These are phyloP conservation scores for Saccharomycopsis vini DNA, from an alignment of 805 yeast genomes.

Conservation along the genomic window DNA sequence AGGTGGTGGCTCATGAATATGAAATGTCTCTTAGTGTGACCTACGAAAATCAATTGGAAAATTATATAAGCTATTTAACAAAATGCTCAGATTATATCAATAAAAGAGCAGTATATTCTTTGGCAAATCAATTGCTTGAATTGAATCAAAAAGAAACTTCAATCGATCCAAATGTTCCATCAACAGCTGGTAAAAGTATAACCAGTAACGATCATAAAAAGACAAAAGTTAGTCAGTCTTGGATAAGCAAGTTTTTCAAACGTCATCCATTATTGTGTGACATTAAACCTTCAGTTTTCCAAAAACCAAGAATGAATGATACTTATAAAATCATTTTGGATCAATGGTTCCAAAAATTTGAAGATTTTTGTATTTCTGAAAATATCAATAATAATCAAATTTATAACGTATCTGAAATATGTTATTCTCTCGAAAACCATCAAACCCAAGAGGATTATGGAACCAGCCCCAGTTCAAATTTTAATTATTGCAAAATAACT, in stretches of 20 bases:
- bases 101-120: conserved; percentile 11
- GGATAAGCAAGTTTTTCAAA: conserved; percentile 17
- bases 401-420: conserved; percentile 8
- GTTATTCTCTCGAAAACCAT: conserved; percentile 1
- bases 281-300: conserved; percentile 15
- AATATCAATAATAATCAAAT: conserved; percentile 5
- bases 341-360: conserved; percentile 11
- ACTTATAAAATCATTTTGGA: conserved; percentile 1
- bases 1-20: conserved; percentile 18
- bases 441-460: no score
- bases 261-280: conserved; percentile 13
- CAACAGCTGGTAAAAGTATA: background rate
- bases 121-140: conserved; percentile 14
- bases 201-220: background rate
- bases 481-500: background rate
- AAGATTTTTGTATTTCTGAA: background rate
- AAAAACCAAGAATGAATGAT: conserved; percentile 14
- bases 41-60: conserved; percentile 14
- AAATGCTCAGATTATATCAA: conserved; percentile 6
- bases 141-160: background rate
- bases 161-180: background rate
- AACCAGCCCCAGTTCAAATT: background rate
- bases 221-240: conserved; percentile 9
- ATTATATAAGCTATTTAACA: conserved; percentile 5
- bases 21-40: conserved; percentile 16